Evolutionary conservation across 768 basidiomycete genomes (phyloP), one percentile per base, ranked within the genome.

Genomic region (Pulveroboletus frians): DNA sequence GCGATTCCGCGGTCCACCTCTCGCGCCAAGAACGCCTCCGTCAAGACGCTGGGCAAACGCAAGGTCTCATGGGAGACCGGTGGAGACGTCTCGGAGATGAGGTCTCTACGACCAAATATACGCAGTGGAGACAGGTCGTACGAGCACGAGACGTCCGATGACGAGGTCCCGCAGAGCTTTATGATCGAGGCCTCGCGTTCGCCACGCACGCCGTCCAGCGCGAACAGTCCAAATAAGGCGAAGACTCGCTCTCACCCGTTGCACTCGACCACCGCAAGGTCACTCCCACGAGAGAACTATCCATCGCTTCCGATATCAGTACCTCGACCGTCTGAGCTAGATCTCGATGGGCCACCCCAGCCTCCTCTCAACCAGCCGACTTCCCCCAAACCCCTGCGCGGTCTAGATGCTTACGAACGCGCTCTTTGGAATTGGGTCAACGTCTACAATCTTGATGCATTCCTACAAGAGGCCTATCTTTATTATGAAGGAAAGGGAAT

Each of bases 341-440:
- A 78, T 45, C 54, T 65, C 17, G 73, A 79, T 20, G 66, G 67
- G 18, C 46, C 54, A 27, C 60, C 47, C 14, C 62, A 47, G 18
- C 43, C 55, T 8, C 54, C 55, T 18, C 58, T 61, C 37, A 59
- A 58, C 48, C 60, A 49, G 10, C 56, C 57, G 18, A 18, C 49
- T 23, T 58, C 58, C 37, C 59, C 69, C 17, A 80, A 73, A 51
- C 74, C 71, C 37, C 79, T 83, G 76, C 77, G 81, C 43, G 86
- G 89, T 9, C 65, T 92, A 39, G 87, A 92, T 60, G 81, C 83
- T 11, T 84, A 89, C 61, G 93, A 99, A 67, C 84, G 83, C 50
- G 96, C 96, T 1, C 68, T 98, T 41, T 99, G 96, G 96, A 88
- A 89, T 50, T 99, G 96, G 96, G 92, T 97, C 51, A 99, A 99